Evolutionary conservation across 345 rosid species (phyloP), one percentile per base, ranked within the genome.

Genomic region (Cardamine resedifolia): DNA sequence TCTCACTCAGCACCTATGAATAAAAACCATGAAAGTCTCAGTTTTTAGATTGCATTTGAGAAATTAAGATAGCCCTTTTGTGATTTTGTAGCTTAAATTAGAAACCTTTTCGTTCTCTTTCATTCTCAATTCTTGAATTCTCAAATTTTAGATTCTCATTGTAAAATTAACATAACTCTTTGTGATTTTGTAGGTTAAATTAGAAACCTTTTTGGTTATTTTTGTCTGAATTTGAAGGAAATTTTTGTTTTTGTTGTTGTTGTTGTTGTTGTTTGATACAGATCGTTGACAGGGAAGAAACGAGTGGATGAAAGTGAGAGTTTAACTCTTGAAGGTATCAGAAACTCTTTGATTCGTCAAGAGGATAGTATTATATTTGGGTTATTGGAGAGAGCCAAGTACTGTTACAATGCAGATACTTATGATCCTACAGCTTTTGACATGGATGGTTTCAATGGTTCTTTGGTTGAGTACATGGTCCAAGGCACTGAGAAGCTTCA

Each of bases 301-400:
- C 75, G 92, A 77, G 84, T 95, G 50, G 99, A 95, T 78, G 86
- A 74, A 66, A 91, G 89, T 65, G 76, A 89, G 64, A 88, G 82
- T 76, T 76, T 88, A 81, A 91, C 92, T 18, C 85, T 91, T 18
- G 94, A 91, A 45, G 85, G 87, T 16, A 85, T 95, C 48, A 81
- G 98, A 58, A 81, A 58, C 61, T 89, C 96, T 20, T 84, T 91
- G 81, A 86, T 95, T 63, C 88, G 80, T 45, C 99, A 95, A 79
- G 97, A 91, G 81, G 97, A 91, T 69, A 95, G 96, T 69, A 95
- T 95, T 44, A 91, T 95, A 77, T 91, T 79, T 66, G 77, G 87
- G 64, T 81, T 95, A 20, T 78, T 90, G 34, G 97, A 91, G 82
- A 85, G 99, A 79, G 86, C 97, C 51, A 93, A 91, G 70, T 86